Conservation (phyloP, 148 eudicot species). For the Fagopyrum esculentum region DNA sequence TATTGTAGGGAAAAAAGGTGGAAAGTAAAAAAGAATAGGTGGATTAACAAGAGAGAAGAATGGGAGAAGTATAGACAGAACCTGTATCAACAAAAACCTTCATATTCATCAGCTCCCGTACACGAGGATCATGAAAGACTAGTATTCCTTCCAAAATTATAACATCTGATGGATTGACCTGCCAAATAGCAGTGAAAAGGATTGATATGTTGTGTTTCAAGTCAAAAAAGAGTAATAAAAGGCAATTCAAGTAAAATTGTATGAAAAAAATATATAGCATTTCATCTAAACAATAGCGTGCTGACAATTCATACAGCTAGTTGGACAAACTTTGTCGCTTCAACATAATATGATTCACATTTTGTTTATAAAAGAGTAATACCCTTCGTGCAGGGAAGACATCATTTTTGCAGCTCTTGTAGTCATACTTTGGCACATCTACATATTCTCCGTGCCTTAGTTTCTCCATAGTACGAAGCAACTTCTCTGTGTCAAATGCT, state of each 20-base stretch:
- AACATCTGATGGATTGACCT: constrained; percentile 97
- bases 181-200: constrained; percentile 19
- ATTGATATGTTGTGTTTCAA: neutral
- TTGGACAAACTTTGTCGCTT: neutral
- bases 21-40: neutral
- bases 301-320: neutral
- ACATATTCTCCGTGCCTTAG: constrained; percentile 81
- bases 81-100: constrained; percentile 99
- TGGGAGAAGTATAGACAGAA: constrained; percentile 15
- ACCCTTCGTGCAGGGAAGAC: constrained; percentile 80
- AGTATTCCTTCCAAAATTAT: constrained; percentile 97
- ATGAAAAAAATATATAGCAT: too few relatives aligned
- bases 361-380: constrained; percentile 16
- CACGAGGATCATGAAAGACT: constrained; percentile 85
- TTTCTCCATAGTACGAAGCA: constrained; percentile 65
- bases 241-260: neutral
- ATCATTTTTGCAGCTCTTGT: constrained; percentile 70
- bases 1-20: neutral
- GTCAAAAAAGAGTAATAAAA: neutral
- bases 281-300: neutral
- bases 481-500: constrained; percentile 89
- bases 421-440: constrained; percentile 90
- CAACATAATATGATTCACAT: neutral
- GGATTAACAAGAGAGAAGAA: neutral
- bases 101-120: constrained; percentile 88